A percentile compares a stretch with the other conserved stretches of the same genome.
Conservation (phyloP, 768 basidiomycete species). For the Rhizopogon rudus region DNA sequence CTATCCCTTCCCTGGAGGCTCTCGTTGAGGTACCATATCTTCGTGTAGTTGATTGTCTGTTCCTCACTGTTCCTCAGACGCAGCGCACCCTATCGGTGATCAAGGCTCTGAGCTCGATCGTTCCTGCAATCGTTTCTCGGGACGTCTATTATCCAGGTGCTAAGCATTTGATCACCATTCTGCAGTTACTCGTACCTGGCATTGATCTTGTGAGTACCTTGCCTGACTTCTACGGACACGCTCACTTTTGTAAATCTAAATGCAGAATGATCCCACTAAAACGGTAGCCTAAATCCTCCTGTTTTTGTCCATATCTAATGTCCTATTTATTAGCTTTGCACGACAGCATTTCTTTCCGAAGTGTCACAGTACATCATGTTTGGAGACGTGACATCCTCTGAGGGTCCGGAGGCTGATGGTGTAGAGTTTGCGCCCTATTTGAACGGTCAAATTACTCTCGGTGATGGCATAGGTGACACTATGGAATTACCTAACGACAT, state of each 20-base stretch:
- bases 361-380: slow-evolving; percentile 74
- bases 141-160: slow-evolving; percentile 78
- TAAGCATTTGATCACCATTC: slow-evolving; percentile 72
- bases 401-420: slow-evolving; percentile 13
- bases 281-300: slow-evolving; percentile 41
- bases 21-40: slow-evolving; percentile 62
- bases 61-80: slow-evolving; percentile 41
- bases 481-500: slow-evolving; percentile 46
- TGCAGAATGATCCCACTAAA: slow-evolving; percentile 73
- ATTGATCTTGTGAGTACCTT: slow-evolving; percentile 67
- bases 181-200: slow-evolving; percentile 79
- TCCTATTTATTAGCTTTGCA: slow-evolving; percentile 50
- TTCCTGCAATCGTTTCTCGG: slow-evolving; percentile 75
- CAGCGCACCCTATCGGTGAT: slow-evolving; percentile 83
- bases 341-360: slow-evolving; percentile 69
- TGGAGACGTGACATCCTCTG: slow-evolving; percentile 49
- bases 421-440: neutral
- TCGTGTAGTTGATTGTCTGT: neutral
- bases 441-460: neutral
- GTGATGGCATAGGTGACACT: neutral
- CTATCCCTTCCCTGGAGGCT: slow-evolving; percentile 82
- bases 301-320: neutral
- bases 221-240: neutral
- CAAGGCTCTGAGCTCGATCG: slow-evolving; percentile 78
- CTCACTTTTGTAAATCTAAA: neutral